A percentile compares a stretch with the other conserved stretches of the same genome.
These are phyloP conservation scores for Calonectria pseudoturangicola DNA, from an alignment of 2,329 filamentous ascomycete species.

Conservation along the genomic window DNA sequence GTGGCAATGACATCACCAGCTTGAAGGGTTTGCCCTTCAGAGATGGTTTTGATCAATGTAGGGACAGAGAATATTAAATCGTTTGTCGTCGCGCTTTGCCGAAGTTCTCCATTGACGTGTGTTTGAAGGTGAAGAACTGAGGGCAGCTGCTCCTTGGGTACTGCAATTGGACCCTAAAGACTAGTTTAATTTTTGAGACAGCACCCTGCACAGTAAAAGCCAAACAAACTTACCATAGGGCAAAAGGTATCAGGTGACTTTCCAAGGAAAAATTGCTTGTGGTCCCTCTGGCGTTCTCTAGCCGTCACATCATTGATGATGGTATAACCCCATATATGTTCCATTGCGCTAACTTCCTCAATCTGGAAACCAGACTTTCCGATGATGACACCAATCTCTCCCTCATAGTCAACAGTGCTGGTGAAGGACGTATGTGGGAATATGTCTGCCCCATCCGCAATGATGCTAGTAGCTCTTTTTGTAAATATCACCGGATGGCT, in stretches of 20 bases:
- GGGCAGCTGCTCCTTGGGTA: slow-evolving; percentile 66
- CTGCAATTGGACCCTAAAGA: slow-evolving; percentile 68
- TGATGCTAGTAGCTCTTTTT: slow-evolving; percentile 71
- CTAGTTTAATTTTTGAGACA: neutral
- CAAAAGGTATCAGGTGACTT: slow-evolving; percentile 68
- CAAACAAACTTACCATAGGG: neutral
- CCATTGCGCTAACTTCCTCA: slow-evolving; percentile 64
- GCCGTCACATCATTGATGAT: slow-evolving; percentile 74
- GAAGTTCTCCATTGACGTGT: slow-evolving; percentile 65
- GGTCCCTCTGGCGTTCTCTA: slow-evolving; percentile 70
- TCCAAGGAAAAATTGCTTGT: slow-evolving; percentile 76
- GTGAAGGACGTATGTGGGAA: slow-evolving; percentile 68
- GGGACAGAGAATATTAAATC: slow-evolving; percentile 68
- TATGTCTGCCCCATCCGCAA: slow-evolving; percentile 68
- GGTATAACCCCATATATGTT: slow-evolving; percentile 73
- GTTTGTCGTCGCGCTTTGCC: slow-evolving; percentile 65
- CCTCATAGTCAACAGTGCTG: slow-evolving; percentile 71
- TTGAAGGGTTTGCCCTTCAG: slow-evolving; percentile 64
- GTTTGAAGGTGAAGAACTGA: slow-evolving; percentile 64
- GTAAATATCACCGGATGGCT: slow-evolving; percentile 74
- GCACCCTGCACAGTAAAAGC: neutral
- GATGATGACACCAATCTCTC: slow-evolving; percentile 75
- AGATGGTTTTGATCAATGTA: slow-evolving; percentile 63
- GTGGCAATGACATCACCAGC: slow-evolving; percentile 67
- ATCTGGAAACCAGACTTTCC: slow-evolving; percentile 68